Conservation (phyloP, 805 yeast species). For the Starmera pachycereana region DNA sequence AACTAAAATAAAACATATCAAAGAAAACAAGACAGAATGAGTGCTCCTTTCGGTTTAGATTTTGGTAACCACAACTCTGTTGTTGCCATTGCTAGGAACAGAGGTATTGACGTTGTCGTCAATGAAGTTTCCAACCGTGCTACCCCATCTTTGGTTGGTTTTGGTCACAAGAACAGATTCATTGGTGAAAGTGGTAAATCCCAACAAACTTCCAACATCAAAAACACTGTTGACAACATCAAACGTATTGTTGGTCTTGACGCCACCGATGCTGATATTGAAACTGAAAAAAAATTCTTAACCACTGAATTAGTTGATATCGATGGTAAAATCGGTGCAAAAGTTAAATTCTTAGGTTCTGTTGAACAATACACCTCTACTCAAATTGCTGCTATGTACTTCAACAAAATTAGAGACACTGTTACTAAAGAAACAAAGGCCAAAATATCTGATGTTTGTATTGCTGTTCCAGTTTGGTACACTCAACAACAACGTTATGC, state of each 20-base stretch:
- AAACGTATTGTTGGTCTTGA: slow-evolving; percentile 86
- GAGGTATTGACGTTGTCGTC: slow-evolving; percentile 97
- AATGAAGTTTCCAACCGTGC: slow-evolving; percentile 97
- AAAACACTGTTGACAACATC: slow-evolving; percentile 91
- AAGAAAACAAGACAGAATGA: slow-evolving; percentile 39
- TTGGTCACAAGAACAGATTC: slow-evolving; percentile 79
- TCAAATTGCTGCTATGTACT: slow-evolving; percentile 91
- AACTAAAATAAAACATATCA: background rate
- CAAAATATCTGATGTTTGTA: slow-evolving; percentile 75
- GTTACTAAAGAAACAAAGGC: slow-evolving; percentile 71
- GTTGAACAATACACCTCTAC: slow-evolving; percentile 72
- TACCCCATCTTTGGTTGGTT: slow-evolving; percentile 89
- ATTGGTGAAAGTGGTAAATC: slow-evolving; percentile 95
- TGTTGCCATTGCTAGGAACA: slow-evolving; percentile 92
- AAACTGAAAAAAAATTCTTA: slow-evolving; percentile 62
- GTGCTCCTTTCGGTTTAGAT: slow-evolving; percentile 95
- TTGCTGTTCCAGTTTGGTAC: slow-evolving; percentile 97
- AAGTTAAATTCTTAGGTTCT: slow-evolving; percentile 77
- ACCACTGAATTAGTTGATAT: slow-evolving; percentile 63
- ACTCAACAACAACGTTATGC: slow-evolving; percentile 96
- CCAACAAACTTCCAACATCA: slow-evolving; percentile 92
- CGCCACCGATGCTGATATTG: slow-evolving; percentile 66
- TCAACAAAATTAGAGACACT: slow-evolving; percentile 79
- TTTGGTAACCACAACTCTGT: slow-evolving; percentile 93
- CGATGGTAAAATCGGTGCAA: slow-evolving; percentile 72